Percentiles rank a stretch among this genome's conserved stretches.
phyloP scores from a whole-genome alignment of 1,284 basidiomycete genomes.

The Amylostereum areolatum region DNA sequence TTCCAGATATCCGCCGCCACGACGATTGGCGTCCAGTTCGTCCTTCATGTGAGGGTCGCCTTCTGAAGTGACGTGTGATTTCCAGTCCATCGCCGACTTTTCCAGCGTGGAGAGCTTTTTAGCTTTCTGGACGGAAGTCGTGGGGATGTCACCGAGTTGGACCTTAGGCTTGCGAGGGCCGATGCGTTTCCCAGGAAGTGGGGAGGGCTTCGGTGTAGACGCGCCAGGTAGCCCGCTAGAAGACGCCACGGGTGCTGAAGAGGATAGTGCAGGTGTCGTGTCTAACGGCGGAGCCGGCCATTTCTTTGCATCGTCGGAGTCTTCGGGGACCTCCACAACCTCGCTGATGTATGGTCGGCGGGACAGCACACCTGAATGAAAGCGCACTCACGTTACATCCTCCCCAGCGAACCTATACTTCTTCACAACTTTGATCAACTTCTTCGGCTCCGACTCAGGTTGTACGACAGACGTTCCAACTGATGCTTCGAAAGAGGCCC shows the following conservation, averaged over 20 bases:
- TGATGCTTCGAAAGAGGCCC: slow-evolving; percentile 58
- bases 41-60: slow-evolving; percentile 43
- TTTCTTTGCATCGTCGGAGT: slow-evolving; percentile 65
- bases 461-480: slow-evolving; percentile 16
- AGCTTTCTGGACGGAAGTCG: slow-evolving; percentile 37
- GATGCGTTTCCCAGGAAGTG: slow-evolving; percentile 32
- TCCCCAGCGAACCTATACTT: slow-evolving; percentile 71
- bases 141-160: slow-evolving; percentile 42
- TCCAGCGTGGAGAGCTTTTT: slow-evolving; percentile 77
- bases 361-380: slow-evolving; percentile 1
- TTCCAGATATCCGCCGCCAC: slow-evolving; percentile 73
- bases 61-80: slow-evolving; percentile 49
- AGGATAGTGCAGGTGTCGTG: neutral
- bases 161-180: slow-evolving; percentile 64
- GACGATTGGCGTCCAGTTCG: slow-evolving; percentile 66
- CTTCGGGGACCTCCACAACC: slow-evolving; percentile 62
- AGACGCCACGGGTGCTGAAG: slow-evolving; percentile 9
- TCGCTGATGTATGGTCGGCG: slow-evolving; percentile 40
- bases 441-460: slow-evolving; percentile 16
- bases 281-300: slow-evolving; percentile 43
- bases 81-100: slow-evolving; percentile 82
- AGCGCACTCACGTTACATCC: slow-evolving; percentile 51
- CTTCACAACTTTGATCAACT: slow-evolving; percentile 60
- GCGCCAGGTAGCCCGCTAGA: slow-evolving; percentile 12
- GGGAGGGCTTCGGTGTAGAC: slow-evolving; percentile 3